Conservation (phyloP, 2,329 filamentous ascomycete species). For the Zasmidium cellare region DNA sequence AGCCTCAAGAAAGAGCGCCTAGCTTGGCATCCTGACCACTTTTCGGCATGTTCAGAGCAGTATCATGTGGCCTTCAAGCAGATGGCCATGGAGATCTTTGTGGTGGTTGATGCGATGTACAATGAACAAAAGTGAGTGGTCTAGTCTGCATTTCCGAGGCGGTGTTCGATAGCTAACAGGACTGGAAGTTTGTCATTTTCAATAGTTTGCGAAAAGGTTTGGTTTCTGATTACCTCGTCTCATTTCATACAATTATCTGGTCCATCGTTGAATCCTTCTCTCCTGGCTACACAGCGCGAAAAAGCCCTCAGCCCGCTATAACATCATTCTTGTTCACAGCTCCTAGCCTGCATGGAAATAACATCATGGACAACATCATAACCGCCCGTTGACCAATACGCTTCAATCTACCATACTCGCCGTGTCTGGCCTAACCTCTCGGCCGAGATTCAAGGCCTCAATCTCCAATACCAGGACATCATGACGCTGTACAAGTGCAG, state of each 20-base stretch:
- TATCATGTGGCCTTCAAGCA: conserved; percentile 7
- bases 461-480: not conserved
- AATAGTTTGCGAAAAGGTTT: not conserved
- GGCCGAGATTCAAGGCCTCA: not conserved
- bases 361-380: too few relatives aligned
- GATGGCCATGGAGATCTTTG: conserved; percentile 17
- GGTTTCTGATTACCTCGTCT: not conserved
- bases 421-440: not conserved
- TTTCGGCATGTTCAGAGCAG: conserved; percentile 6
- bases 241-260: not conserved
- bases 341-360: too few relatives aligned
- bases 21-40: conserved; percentile 11
- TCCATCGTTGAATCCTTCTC: not conserved
- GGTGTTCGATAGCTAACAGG: too few relatives aligned
- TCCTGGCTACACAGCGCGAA: not conserved
- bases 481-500: not conserved
- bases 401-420: not conserved
- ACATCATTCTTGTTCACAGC: not conserved
- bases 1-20: not conserved
- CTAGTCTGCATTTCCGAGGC: not conserved
- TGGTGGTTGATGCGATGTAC: conserved; percentile 11
- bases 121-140: not conserved
- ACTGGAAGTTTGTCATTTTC: too few relatives aligned
- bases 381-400: too few relatives aligned
- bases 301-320: not conserved